A percentile compares a stretch with the other conserved stretches of the same genome.
Evolutionary conservation across 345 rosid species (phyloP).

Genomic region (Sisymbrium altissimum): DNA sequence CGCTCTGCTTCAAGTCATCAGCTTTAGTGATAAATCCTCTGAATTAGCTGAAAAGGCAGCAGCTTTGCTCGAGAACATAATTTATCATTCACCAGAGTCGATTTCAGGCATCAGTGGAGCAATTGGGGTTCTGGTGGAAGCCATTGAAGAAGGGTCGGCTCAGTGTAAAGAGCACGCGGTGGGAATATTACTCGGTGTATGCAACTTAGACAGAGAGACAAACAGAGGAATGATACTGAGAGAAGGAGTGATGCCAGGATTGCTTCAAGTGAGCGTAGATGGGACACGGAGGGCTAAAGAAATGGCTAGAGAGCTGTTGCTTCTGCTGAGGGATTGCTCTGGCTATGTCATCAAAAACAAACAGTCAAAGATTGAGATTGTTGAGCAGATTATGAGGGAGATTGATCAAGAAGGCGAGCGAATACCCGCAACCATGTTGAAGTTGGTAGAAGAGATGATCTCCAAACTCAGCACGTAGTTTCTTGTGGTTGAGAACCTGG

Average conservation of each 20-base stretch:
- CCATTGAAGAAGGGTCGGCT: constrained; percentile 66
- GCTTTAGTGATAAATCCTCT: constrained; percentile 40
- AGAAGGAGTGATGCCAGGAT: constrained; percentile 80
- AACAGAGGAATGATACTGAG: constrained; percentile 62
- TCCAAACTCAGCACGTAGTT: constrained; percentile 57
- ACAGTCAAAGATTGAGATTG: constrained; percentile 45
- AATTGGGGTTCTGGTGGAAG: constrained; percentile 62
- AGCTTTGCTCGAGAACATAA: constrained; percentile 52
- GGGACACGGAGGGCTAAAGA: constrained; percentile 66
- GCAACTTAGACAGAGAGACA: constrained; percentile 60
- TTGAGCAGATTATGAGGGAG: constrained; percentile 62
- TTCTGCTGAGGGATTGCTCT: constrained; percentile 60
- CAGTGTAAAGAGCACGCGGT: constrained; percentile 72
- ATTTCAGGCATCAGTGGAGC: constrained; percentile 40
- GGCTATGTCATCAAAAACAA: constrained; percentile 26
- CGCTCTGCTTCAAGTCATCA: constrained; percentile 50
- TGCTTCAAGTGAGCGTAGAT: constrained; percentile 72
- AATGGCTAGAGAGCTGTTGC: constrained; percentile 57
- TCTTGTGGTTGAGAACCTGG: not conserved
- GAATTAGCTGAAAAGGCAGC: constrained; percentile 58
- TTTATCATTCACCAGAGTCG: constrained; percentile 39
- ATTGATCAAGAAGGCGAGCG: constrained; percentile 64
- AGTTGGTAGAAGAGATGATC: constrained; percentile 70
- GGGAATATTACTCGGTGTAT: constrained; percentile 55
- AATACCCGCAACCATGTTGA: constrained; percentile 43